Evolutionary conservation across 2,329 filamentous ascomycete species (phyloP).

Genomic region (Biscogniauxia mediterranea): DNA sequence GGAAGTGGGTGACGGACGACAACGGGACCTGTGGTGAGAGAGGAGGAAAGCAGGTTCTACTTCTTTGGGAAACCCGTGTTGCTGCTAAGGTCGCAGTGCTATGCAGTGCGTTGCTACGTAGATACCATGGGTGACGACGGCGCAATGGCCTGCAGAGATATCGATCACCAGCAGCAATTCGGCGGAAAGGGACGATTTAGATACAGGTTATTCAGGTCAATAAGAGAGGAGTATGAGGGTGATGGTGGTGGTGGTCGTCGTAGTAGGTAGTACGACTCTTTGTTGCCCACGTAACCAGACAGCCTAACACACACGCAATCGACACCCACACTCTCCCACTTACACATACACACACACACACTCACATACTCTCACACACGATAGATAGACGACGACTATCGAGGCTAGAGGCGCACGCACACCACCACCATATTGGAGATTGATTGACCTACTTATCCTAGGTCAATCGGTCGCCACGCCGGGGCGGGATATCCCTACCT

Average conservation of each 20-base stretch:
- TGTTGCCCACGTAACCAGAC: background rate
- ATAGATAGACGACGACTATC: background rate
- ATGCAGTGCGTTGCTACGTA: constrained; percentile 7
- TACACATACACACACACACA: too few relatives aligned
- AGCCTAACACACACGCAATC: background rate
- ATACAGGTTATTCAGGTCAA: too few relatives aligned
- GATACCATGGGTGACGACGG: constrained; percentile 7
- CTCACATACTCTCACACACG: too few relatives aligned
- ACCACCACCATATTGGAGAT: background rate
- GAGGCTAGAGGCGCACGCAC: too few relatives aligned
- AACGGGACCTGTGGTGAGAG: constrained; percentile 5
- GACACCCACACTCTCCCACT: background rate
- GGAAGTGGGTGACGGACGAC: constrained; percentile 4
- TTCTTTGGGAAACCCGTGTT: constrained; percentile 16
- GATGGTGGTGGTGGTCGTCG: background rate
- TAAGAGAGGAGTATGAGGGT: background rate
- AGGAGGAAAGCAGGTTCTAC: constrained; percentile 5
- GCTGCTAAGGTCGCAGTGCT: constrained; percentile 6
- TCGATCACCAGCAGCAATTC: constrained; percentile 6
- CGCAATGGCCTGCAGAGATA: constrained; percentile 8
- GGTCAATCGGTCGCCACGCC: background rate
- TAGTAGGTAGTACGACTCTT: background rate
- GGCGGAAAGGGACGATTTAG: background rate
- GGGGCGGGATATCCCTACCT: background rate
- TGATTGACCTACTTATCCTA: background rate